A percentile compares a stretch with the other conserved stretches of the same genome.
These are phyloP conservation scores for Diutina scorzettiae DNA, from an alignment of 1,139 yeast species.

Conservation along the genomic window DNA sequence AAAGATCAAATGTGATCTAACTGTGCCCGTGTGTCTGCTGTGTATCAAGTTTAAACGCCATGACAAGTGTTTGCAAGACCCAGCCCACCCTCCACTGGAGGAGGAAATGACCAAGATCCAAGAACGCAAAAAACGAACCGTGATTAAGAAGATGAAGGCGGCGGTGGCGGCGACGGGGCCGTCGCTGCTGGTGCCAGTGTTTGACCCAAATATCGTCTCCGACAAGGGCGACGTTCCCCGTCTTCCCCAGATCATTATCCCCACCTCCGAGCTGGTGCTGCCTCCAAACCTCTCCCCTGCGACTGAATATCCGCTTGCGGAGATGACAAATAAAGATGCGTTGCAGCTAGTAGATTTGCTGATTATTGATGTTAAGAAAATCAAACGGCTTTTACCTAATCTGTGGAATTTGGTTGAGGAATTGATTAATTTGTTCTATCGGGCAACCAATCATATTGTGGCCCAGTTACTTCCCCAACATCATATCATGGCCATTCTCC, in stretches of 20 bases:
- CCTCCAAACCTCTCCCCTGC: no score
- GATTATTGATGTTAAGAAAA: slow-evolving; percentile 3
- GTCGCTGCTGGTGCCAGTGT: neutral
- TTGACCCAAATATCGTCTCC: neutral
- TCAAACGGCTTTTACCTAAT: neutral
- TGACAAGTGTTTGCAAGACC: slow-evolving; percentile 25
- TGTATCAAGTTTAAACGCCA: slow-evolving; percentile 33
- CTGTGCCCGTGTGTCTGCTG: slow-evolving; percentile 33
- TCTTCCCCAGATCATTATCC: neutral
- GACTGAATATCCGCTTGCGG: no score
- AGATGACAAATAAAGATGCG: no score
- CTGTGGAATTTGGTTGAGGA: slow-evolving; percentile 5
- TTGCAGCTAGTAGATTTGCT: neutral
- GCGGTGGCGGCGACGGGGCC: slow-evolving; percentile 1
- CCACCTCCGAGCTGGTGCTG: neutral
- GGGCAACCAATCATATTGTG: neutral
- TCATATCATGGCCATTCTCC: neutral
- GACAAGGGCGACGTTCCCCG: neutral
- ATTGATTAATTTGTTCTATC: neutral
- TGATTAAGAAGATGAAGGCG: neutral
- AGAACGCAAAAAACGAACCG: slow-evolving; percentile 5
- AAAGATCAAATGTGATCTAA: slow-evolving; percentile 42
- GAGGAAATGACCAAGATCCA: slow-evolving; percentile 11
- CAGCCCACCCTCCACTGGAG: slow-evolving; percentile 36
- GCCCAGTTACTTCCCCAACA: neutral